Evolutionary conservation across 345 rosid species (phyloP), one percentile per base, ranked within the genome.

Genomic region (Boechera divaricarpa): DNA sequence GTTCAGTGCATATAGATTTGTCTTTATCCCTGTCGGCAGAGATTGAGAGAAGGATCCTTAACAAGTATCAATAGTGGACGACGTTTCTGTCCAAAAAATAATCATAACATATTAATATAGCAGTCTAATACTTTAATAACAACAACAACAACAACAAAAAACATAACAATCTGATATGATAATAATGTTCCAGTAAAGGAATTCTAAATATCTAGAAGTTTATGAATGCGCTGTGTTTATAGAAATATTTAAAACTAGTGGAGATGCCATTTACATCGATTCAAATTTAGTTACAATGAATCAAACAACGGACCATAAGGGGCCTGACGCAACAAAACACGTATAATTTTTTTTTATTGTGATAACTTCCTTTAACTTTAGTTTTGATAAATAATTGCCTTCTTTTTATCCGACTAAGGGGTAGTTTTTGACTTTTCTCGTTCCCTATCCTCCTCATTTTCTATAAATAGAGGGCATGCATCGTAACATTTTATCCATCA

Each of bases 11-110:
- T 38, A 5, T 39, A 39, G 39, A 52, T 53, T 28, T 54, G 5
- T 39, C 62, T 54, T 39, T 69, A 39, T 69, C 21, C 21, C 12
- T 59, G 75, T 60, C 75, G 75, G 75, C 31, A 15, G 16, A 10
- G 28, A 72, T 38, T 61, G 10, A 10, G 3, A 61, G 9, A 0
- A 21, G 16, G 47, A 39, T 61, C 10, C 6, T 24, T 39, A 21
- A 61, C 28, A 26, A 21, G 29, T 61, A 36, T 41, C 29, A 48
- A 9, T 24, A 12, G 28, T 38, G 69, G 41, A 41, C 3, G 76
- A 62, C 69, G 60, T 62, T n/a, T 62, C 24, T 36, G 21, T 53
- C 52, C 42, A 5, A 4, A 9, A 21, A 33, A 26, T 70, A 36
- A 15, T 7, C 4, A 29, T 4, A 2, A 29, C 4, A 29, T 29